Evolutionary conservation across 1,284 basidiomycete genomes (phyloP).

Genomic region (Ganoderma leucocontextum): DNA sequence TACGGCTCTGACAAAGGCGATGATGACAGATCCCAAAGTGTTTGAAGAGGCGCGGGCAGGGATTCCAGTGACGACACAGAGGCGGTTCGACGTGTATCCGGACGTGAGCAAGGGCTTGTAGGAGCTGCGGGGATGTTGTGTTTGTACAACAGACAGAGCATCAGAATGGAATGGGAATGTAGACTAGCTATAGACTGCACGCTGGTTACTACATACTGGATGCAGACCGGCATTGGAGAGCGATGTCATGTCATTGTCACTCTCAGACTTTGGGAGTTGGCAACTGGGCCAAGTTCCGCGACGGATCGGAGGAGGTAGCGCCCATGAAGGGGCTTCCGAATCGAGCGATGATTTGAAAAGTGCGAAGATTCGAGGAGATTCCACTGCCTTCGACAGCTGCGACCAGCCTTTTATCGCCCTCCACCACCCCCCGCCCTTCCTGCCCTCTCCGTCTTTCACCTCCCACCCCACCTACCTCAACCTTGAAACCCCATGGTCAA

Average conservation of each 20-base stretch:
- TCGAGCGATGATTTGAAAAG: conserved; percentile 9
- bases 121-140: neutral
- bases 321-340: conserved; percentile 13
- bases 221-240: no score
- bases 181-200: no score
- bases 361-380: conserved; percentile 49
- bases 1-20: conserved; percentile 20
- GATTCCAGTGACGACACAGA: conserved; percentile 88
- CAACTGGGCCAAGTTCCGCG: neutral
- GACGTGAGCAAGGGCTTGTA: conserved; percentile 61
- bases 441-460: conserved; percentile 32
- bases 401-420: conserved; percentile 33
- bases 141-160: neutral
- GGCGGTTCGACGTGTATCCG: conserved; percentile 91
- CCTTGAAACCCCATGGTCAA: conserved; percentile 56
- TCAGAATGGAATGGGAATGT: neutral
- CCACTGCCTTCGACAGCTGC: conserved; percentile 42
- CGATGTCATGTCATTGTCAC: no score
- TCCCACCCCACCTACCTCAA: conserved; percentile 19
- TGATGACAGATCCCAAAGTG: conserved; percentile 69
- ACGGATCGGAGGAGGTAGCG: neutral
- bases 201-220: no score
- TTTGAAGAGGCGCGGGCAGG: conserved; percentile 78
- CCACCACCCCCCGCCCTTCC: conserved; percentile 30
- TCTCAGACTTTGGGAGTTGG: no score